Conservation (phyloP, 2,329 filamentous ascomycete genomes). For the Cadophora gregata region DNA sequence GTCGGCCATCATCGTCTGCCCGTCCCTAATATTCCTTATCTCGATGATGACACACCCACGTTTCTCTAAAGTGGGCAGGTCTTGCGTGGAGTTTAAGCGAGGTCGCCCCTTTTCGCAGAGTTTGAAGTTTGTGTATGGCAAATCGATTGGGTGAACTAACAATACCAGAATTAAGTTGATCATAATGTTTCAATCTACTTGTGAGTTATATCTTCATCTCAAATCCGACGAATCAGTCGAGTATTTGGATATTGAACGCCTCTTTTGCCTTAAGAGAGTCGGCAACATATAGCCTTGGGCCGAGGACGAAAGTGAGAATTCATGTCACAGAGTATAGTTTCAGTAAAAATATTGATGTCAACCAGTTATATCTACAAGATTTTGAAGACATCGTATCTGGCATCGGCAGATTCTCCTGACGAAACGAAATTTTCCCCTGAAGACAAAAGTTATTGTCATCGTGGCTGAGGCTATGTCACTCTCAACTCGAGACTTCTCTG, state of each 20-base stretch:
- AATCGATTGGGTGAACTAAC: too few species aligned
- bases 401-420: not conserved
- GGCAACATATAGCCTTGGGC: not conserved
- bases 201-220: too few species aligned
- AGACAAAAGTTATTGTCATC: not conserved
- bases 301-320: not conserved
- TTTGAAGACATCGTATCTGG: not conserved
- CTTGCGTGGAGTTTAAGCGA: not conserved
- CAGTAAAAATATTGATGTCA: not conserved
- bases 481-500: not conserved
- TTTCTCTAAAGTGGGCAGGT: not conserved
- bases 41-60: constrained; percentile 6
- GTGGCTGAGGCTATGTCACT: not conserved
- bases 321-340: not conserved
- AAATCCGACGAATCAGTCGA: too few species aligned
- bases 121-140: too few species aligned
- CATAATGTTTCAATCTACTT: too few species aligned
- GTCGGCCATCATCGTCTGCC: constrained; percentile 14
- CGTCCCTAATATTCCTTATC: constrained; percentile 4
- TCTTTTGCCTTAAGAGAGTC: not conserved
- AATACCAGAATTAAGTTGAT: too few species aligned
- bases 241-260: not conserved
- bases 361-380: too few species aligned
- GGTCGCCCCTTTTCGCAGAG: constrained; percentile 1
- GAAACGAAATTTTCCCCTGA: not conserved